phyloP scores from a whole-genome alignment of 306 rosid species.

The Quercus glauca region DNA sequence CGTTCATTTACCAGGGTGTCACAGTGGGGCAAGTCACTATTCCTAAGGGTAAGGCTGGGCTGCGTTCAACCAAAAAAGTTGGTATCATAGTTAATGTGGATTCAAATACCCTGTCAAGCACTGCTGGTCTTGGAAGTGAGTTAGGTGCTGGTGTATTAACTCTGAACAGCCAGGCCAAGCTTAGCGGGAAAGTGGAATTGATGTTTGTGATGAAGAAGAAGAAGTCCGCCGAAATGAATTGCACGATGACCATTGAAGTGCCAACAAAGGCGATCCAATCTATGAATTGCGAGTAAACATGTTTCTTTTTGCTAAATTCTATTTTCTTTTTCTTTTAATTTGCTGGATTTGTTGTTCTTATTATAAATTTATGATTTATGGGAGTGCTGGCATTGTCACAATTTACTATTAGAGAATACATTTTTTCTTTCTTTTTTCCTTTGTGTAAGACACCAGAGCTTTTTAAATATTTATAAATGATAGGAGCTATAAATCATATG shows the following conservation, averaged over 20 bases:
- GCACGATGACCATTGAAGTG: constrained; percentile 2
- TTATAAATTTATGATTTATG: too few relatives aligned
- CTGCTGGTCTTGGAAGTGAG: constrained; percentile 5
- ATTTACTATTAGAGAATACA: too few relatives aligned
- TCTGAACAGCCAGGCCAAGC: neutral
- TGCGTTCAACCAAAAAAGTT: constrained; percentile 20
- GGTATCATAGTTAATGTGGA: constrained; percentile 1
- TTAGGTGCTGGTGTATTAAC: neutral
- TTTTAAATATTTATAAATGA: too few relatives aligned
- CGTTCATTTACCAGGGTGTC: neutral
- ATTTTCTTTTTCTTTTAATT: too few relatives aligned
- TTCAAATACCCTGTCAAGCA: neutral
- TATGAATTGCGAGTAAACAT: constrained; percentile 1
- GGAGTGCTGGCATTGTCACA: too few relatives aligned
- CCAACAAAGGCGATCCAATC: neutral
- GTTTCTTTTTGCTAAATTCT: too few relatives aligned
- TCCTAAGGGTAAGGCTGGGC: constrained; percentile 4
- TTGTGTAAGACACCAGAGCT: too few relatives aligned
- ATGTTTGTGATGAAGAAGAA: constrained; percentile 16
- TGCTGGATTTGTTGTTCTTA: too few relatives aligned
- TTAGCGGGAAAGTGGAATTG: constrained; percentile 15
- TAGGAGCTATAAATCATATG: too few relatives aligned
- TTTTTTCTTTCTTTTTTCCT: too few relatives aligned
- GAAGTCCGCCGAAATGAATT: constrained; percentile 12
- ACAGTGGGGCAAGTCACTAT: neutral